Percentiles rank a stretch among this genome's conserved stretches.
These are phyloP conservation scores for Diaporthe sp. DNA, from an alignment of 2,329 filamentous ascomycete genomes.

Conservation along the genomic window DNA sequence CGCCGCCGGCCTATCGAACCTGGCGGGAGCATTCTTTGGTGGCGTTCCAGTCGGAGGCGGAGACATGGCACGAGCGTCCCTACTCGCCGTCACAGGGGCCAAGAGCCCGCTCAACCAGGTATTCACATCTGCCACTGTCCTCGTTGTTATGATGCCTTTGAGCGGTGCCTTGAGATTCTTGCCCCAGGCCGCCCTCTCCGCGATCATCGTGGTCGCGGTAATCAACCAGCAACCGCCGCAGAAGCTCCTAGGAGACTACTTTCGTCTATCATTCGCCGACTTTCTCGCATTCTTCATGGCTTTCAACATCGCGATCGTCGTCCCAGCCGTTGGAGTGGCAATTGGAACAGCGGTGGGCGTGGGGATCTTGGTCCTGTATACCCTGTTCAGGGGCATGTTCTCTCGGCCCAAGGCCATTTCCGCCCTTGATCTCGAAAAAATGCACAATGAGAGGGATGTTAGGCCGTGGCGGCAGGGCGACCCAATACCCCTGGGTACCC, in stretches of 20 bases:
- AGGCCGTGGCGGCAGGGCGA: slow-evolving; percentile 19
- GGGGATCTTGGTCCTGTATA: slow-evolving; percentile 14
- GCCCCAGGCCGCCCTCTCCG: slow-evolving; percentile 16
- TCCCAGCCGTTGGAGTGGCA: background rate
- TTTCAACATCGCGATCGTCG: slow-evolving; percentile 24
- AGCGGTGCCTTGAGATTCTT: slow-evolving; percentile 18
- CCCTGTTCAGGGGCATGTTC: slow-evolving; percentile 30
- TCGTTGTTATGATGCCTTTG: slow-evolving; percentile 22
- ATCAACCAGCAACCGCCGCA: slow-evolving; percentile 32
- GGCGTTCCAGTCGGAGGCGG: slow-evolving; percentile 30
- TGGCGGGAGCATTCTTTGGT: slow-evolving; percentile 25
- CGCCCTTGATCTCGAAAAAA: slow-evolving; percentile 4
- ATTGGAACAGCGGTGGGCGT: slow-evolving; percentile 17
- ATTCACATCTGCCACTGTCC: slow-evolving; percentile 22
- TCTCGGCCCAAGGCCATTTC: background rate
- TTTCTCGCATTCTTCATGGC: slow-evolving; percentile 31
- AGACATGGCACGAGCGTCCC: slow-evolving; percentile 30
- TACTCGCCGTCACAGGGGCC: slow-evolving; percentile 18
- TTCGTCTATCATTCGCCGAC: slow-evolving; percentile 31
- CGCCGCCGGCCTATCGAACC: slow-evolving; percentile 19
- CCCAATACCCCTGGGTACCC: slow-evolving; percentile 2
- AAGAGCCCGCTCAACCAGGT: slow-evolving; percentile 33
- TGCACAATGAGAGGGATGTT: background rate
- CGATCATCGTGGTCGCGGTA: slow-evolving; percentile 27
- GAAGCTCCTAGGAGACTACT: slow-evolving; percentile 21